phyloP scores from a whole-genome alignment of 2,329 filamentous ascomycete genomes.

The Phaeophleospora eucalypticola region DNA sequence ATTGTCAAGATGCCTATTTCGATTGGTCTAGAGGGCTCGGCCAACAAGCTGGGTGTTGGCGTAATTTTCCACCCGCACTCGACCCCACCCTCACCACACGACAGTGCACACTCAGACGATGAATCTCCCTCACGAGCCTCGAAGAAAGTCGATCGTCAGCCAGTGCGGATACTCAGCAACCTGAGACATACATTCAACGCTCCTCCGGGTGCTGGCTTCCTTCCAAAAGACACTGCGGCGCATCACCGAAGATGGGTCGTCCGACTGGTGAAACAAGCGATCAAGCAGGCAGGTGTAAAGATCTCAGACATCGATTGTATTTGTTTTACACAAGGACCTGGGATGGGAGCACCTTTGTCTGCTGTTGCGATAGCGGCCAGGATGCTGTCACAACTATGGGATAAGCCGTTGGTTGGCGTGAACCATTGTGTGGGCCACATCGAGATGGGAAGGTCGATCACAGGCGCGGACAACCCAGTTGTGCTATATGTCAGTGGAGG shows the following conservation, averaged over 20 bases:
- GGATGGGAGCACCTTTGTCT: slow-evolving; percentile 91
- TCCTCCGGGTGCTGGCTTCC: slow-evolving; percentile 87
- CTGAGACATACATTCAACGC: slow-evolving; percentile 90
- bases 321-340: slow-evolving; percentile 92
- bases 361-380: slow-evolving; percentile 82
- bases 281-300: slow-evolving; percentile 62
- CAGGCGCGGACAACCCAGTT: slow-evolving; percentile 83
- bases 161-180: slow-evolving; percentile 77
- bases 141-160: slow-evolving; percentile 28
- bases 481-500: slow-evolving; percentile 94
- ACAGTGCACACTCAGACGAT: slow-evolving; percentile 33
- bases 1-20: slow-evolving; percentile 49
- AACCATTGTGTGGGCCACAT: slow-evolving; percentile 99
- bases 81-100: slow-evolving; percentile 30
- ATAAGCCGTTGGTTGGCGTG: slow-evolving; percentile 82
- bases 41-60: slow-evolving; percentile 95
- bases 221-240: slow-evolving; percentile 90
- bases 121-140: slow-evolving; percentile 13
- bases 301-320: slow-evolving; percentile 76
- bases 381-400: slow-evolving; percentile 78
- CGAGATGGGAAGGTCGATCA: slow-evolving; percentile 95
- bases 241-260: slow-evolving; percentile 89
- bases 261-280: slow-evolving; percentile 70
- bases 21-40: slow-evolving; percentile 81
- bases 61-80: slow-evolving; percentile 70